Evolutionary conservation across 1,284 basidiomycete genomes (phyloP).

Genomic region (Boletus sp.): DNA sequence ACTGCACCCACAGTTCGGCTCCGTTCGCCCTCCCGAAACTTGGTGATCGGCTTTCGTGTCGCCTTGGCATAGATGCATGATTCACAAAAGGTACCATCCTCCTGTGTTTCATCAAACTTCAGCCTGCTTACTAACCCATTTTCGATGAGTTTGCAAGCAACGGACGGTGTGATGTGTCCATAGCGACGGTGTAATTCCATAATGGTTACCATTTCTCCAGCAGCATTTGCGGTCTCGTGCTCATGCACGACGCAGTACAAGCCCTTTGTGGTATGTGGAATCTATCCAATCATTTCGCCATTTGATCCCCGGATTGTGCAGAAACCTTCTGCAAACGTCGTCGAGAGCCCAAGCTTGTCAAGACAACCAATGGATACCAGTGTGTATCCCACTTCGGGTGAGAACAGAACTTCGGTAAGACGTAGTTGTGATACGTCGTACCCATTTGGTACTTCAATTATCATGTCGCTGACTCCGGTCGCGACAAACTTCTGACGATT

Average conservation of each 20-base stretch:
- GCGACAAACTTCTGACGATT: constrained; percentile 42
- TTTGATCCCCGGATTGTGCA: constrained; percentile 34
- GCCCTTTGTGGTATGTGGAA: constrained; percentile 10
- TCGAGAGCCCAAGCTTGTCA: constrained; percentile 36
- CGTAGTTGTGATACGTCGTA: constrained; percentile 27
- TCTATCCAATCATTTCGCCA: constrained; percentile 25
- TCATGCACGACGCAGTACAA: constrained; percentile 8
- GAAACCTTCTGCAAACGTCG: constrained; percentile 34
- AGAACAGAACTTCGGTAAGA: constrained; percentile 42
- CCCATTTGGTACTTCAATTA: constrained; percentile 44
- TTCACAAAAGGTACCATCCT: background rate
- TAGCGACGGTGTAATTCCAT: constrained; percentile 40
- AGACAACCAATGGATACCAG: constrained; percentile 42
- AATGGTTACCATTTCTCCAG: constrained; percentile 30
- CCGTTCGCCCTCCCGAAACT: no score
- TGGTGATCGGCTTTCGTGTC: no score
- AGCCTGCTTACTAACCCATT: background rate
- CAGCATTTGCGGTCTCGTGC: background rate
- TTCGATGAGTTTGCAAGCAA: background rate
- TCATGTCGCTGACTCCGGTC: constrained; percentile 40
- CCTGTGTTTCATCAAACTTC: no score
- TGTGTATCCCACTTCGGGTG: constrained; percentile 40
- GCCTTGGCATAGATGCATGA: background rate
- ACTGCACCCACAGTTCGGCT: no score
- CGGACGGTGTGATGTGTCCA: constrained; percentile 40